A percentile compares a stretch with the other conserved stretches of the same genome.
phyloP scores from a whole-genome alignment of 495 filamentous ascomycete genomes.

The Aspergillus ostianus region DNA sequence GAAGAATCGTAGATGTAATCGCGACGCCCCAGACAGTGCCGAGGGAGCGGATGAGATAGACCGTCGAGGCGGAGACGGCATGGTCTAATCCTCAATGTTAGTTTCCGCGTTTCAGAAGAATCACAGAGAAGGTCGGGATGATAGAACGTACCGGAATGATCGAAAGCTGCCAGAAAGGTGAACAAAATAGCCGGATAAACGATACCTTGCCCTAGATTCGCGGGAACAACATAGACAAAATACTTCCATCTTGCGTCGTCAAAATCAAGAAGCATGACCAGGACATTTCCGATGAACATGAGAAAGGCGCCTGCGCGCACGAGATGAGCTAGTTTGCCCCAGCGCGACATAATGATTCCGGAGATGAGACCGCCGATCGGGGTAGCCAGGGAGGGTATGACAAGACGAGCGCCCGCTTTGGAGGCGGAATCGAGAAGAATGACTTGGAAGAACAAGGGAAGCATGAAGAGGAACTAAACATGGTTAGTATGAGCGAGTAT shows the following conservation, averaged over 20 bases:
- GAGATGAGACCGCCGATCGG: constrained; percentile 60
- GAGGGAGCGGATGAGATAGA: constrained; percentile 62
- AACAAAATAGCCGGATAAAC: constrained; percentile 63
- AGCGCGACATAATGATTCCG: constrained; percentile 63
- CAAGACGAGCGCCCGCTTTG: constrained; percentile 56
- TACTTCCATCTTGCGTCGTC: constrained; percentile 63
- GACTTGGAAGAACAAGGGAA: constrained; percentile 64
- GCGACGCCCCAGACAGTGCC: constrained; percentile 65
- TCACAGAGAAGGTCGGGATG: not conserved
- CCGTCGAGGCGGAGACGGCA: constrained; percentile 61
- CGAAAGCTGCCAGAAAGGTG: constrained; percentile 61
- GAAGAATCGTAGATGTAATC: constrained; percentile 59
- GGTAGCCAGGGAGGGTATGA: constrained; percentile 60
- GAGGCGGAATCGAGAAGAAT: constrained; percentile 60
- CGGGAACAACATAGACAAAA: constrained; percentile 60
- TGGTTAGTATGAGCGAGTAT: constrained; percentile 4
- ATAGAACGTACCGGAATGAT: constrained; percentile 51
- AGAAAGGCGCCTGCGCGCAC: constrained; percentile 54
- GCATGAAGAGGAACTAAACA: constrained; percentile 60
- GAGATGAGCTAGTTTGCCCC: constrained; percentile 55
- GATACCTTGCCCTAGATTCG: constrained; percentile 63
- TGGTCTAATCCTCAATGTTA: constrained; percentile 45
- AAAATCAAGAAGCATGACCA: constrained; percentile 55
- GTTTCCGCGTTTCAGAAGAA: not conserved
- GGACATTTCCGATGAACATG: constrained; percentile 58